These are phyloP conservation scores for Pascua sp. DNA, from an alignment of 1,284 basidiomycete species.

Conservation along the genomic window DNA sequence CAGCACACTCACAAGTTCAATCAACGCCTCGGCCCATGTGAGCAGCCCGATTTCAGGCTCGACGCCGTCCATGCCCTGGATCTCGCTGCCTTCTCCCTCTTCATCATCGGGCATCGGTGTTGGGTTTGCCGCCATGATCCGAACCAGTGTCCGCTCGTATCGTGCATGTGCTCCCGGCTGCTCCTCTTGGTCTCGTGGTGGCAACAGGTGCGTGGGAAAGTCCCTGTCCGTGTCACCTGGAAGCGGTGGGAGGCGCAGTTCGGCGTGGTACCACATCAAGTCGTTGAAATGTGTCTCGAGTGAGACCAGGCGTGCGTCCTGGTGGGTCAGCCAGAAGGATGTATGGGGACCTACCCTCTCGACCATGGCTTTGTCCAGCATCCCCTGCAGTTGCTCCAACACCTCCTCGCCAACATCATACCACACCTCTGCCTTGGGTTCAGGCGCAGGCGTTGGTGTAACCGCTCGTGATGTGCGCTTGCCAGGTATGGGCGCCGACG, in stretches of 20 bases:
- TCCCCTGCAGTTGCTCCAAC: conserved; percentile 28
- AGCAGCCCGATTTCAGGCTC: conserved; percentile 44
- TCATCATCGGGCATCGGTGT: conserved; percentile 23
- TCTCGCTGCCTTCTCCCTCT: conserved; percentile 19
- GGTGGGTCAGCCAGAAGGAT: not conserved
- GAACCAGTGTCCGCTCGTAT: conserved; percentile 28
- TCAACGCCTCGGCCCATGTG: conserved; percentile 35
- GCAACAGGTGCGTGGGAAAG: conserved; percentile 35
- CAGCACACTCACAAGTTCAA: conserved; percentile 27
- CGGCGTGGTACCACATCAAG: conserved; percentile 41
- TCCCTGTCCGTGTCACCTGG: conserved; percentile 1
- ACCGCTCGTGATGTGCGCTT: no score
- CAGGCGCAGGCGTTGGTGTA: not conserved
- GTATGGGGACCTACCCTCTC: conserved; percentile 33
- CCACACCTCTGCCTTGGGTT: conserved; percentile 18
- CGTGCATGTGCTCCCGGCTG: conserved; percentile 26
- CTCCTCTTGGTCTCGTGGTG: conserved; percentile 26
- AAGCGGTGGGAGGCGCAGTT: conserved; percentile 40
- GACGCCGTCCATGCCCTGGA: conserved; percentile 37
- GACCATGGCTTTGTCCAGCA: conserved; percentile 27
- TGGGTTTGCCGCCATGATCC: conserved; percentile 26
- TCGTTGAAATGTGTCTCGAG: conserved; percentile 39
- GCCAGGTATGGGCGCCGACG: no score
- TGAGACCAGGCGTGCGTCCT: conserved; percentile 30
- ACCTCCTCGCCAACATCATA: conserved; percentile 38